Percentiles rank a stretch among this genome's conserved stretches.
phyloP scores from a whole-genome alignment of 2,329 filamentous ascomycete species.

The Phoma herbarum region DNA sequence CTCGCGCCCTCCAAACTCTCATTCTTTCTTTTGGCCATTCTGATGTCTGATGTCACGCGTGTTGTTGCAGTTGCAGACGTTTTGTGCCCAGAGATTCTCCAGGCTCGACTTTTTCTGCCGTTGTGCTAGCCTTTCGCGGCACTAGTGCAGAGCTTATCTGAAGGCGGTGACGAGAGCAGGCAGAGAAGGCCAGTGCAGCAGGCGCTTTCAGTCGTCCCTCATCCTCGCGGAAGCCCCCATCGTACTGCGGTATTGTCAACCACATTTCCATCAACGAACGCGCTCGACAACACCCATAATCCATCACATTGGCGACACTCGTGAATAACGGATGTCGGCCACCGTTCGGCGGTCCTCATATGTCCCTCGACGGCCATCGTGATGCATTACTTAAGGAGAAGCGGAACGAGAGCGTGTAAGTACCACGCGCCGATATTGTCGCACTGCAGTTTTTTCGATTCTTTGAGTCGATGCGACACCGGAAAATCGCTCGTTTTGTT shows the following conservation, averaged over 20 bases:
- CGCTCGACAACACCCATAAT: conserved; percentile 41
- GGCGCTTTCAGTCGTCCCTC: conserved; percentile 27
- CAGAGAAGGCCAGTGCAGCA: background rate
- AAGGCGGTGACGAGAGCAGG: conserved; percentile 8
- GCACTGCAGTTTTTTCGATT: conserved; percentile 40
- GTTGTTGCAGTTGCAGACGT: conserved; percentile 24
- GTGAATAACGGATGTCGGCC: conserved; percentile 60
- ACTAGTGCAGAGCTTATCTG: conserved; percentile 40
- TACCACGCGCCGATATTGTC: conserved; percentile 44
- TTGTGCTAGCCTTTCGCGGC: conserved; percentile 33
- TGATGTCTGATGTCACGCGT: conserved; percentile 17
- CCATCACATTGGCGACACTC: conserved; percentile 53
- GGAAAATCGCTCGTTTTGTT: conserved; percentile 52
- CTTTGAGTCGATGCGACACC: conserved; percentile 48
- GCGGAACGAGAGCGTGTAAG: conserved; percentile 57
- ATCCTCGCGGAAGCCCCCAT: conserved; percentile 32
- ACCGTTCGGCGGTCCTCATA: conserved; percentile 53
- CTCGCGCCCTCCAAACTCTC: conserved; percentile 33
- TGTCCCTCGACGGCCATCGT: conserved; percentile 58
- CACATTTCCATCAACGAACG: conserved; percentile 49
- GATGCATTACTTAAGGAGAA: conserved; percentile 53
- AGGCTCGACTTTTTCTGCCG: conserved; percentile 18
- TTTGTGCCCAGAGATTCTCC: conserved; percentile 14
- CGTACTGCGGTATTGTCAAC: conserved; percentile 39
- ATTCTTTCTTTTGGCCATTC: conserved; percentile 51